Conservation (phyloP, 345 rosid genomes). For the Syzygium grande region DNA sequence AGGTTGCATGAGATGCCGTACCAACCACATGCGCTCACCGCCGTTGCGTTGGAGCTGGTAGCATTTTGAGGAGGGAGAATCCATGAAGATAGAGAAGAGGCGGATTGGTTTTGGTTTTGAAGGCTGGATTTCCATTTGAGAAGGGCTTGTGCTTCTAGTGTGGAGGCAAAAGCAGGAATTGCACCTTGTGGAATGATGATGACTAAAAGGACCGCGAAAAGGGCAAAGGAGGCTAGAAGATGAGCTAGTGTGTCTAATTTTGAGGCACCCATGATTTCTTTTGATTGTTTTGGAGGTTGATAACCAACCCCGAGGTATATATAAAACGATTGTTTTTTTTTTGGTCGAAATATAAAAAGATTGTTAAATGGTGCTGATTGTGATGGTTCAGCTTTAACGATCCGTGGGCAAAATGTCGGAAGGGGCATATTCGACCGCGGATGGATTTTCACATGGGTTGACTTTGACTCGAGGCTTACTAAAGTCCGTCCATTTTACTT, state of each 20-base stretch:
- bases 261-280: not conserved
- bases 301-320: not conserved
- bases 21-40: not conserved
- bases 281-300: not conserved
- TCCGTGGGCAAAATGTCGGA: too few species aligned
- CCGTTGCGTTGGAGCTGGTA: not conserved
- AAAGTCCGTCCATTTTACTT: not conserved
- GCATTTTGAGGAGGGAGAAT: not conserved
- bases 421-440: too few species aligned
- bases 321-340: too few species aligned
- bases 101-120: not conserved
- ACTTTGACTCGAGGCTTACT: not conserved
- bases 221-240: not conserved
- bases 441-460: not conserved
- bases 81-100: not conserved
- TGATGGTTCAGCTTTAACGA: not conserved
- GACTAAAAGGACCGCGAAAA: not conserved
- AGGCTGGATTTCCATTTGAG: not conserved
- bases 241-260: not conserved
- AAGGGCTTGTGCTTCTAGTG: not conserved
- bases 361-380: too few species aligned
- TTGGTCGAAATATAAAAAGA: too few species aligned
- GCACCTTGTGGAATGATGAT: not conserved
- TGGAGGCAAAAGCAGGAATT: not conserved
- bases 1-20: slow-evolving; percentile 10